Conservation (phyloP, 805 yeast species). For the Groenewaldozyma salmanticensis region DNA sequence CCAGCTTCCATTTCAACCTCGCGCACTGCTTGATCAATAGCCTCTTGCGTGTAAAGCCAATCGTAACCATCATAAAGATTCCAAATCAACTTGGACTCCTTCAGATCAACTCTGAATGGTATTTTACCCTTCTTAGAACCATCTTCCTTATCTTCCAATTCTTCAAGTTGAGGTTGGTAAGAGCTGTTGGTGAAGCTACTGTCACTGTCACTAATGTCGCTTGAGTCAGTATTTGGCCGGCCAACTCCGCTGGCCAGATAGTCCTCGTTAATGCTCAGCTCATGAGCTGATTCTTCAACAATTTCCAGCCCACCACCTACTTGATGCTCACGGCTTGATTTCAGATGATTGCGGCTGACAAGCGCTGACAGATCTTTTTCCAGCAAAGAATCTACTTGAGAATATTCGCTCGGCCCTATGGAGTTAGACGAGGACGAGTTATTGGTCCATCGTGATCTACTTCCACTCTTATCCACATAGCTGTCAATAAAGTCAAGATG, state of each 20-base stretch:
- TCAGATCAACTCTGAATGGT: slow-evolving; percentile 1
- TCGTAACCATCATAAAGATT: slow-evolving; percentile 82
- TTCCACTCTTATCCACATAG: slow-evolving; percentile 20
- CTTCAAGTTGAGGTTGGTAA: too few species aligned
- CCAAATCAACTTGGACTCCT: slow-evolving; percentile 21
- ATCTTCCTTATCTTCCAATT: too few species aligned
- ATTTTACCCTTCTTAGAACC: too few species aligned
- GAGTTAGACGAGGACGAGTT: slow-evolving; percentile 13
- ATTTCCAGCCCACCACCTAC: too few species aligned
- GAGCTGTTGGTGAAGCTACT: too few species aligned
- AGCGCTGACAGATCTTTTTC: slow-evolving; percentile 22
- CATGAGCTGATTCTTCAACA: neutral
- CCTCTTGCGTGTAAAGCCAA: slow-evolving; percentile 68
- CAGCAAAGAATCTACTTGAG: slow-evolving; percentile 22
- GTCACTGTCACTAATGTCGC: too few species aligned
- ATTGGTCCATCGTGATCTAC: slow-evolving; percentile 10
- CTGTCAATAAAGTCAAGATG: slow-evolving; percentile 25
- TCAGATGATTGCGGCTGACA: neutral
- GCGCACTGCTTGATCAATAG: slow-evolving; percentile 56
- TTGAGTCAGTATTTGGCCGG: neutral
- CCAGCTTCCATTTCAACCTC: slow-evolving; percentile 45
- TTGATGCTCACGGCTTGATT: too few species aligned
- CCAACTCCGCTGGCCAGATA: neutral
- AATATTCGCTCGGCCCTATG: slow-evolving; percentile 7
- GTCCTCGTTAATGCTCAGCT: neutral